phyloP scores from a whole-genome alignment of 176 grass and related monocot genomes.

The Ensete ventricosum region DNA sequence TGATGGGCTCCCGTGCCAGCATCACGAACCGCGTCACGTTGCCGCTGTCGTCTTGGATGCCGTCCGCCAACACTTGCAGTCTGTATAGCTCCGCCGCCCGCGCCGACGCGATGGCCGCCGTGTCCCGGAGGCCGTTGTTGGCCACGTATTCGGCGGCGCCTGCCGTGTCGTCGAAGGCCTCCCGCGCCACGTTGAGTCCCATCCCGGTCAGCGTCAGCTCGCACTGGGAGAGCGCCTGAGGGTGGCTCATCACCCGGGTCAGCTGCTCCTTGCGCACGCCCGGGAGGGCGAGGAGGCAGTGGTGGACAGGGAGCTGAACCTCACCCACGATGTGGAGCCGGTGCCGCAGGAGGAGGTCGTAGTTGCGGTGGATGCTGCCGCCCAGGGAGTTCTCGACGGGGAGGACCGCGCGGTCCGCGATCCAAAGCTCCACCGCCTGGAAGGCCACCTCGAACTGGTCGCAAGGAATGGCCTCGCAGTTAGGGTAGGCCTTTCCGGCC shows the following conservation, averaged over 20 bases:
- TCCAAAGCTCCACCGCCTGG: constrained; percentile 85
- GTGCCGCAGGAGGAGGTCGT: constrained; percentile 91
- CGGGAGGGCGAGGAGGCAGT: constrained; percentile 83
- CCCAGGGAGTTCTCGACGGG: constrained; percentile 91
- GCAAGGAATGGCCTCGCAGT: constrained; percentile 77
- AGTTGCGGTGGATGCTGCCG: constrained; percentile 97
- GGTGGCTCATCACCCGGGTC: constrained; percentile 87
- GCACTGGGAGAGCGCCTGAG: constrained; percentile 90
- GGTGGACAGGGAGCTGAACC: constrained; percentile 90
- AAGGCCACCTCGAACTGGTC: constrained; percentile 99
- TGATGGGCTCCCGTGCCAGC: constrained; percentile 79
- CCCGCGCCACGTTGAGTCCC: constrained; percentile 88
- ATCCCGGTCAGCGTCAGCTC: constrained; percentile 78
- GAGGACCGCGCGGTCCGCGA: constrained; percentile 86
- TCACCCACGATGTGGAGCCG: constrained; percentile 94
- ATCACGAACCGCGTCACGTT: constrained; percentile 94
- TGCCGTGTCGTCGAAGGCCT: constrained; percentile 94
- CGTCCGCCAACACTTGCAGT: constrained; percentile 66
- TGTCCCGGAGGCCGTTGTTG: constrained; percentile 63
- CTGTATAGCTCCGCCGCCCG: constrained; percentile 80
- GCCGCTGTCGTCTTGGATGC: constrained; percentile 78
- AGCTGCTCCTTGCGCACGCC: constrained; percentile 80
- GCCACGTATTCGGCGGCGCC: constrained; percentile 72
- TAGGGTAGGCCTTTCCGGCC: constrained; percentile 76
- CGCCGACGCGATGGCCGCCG: constrained; percentile 77